These are phyloP conservation scores for Candida succiphila DNA, from an alignment of 805 yeast species.

Conservation along the genomic window DNA sequence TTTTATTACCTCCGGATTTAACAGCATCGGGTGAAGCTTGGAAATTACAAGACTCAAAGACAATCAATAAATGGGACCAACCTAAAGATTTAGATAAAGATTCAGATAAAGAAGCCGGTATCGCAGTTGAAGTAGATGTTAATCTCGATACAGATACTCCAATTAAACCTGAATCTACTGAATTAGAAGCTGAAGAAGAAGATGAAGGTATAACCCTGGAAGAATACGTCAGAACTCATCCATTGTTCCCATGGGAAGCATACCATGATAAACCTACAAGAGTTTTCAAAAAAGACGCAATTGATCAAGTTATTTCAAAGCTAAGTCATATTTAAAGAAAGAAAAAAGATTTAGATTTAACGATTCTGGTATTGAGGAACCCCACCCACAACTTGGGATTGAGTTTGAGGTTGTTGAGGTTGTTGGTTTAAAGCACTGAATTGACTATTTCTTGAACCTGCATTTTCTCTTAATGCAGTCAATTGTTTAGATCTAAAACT, in stretches of 20 bases:
- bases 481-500: conserved; percentile 89
- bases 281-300: too few species aligned
- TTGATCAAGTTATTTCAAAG: background rate
- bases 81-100: background rate
- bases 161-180: too few species aligned
- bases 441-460: conserved; percentile 32
- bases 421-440: conserved; percentile 4
- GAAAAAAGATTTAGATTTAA: background rate
- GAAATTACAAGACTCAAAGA: conserved; percentile 16
- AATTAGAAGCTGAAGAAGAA: conserved; percentile 1
- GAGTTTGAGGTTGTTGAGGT: background rate
- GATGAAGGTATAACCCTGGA: background rate
- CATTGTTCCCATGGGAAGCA: conserved; percentile 28
- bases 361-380: background rate
- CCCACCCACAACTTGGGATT: background rate
- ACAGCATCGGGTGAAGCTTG: conserved; percentile 22
- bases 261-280: conserved; percentile 1
- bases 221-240: conserved; percentile 18
- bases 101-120: background rate
- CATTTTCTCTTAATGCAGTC: conserved; percentile 86
- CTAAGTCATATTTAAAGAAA: background rate
- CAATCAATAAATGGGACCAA: conserved; percentile 12
- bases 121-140: background rate
- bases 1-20: conserved; percentile 4
- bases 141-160: too few species aligned